A percentile compares a stretch with the other conserved stretches of the same genome.
Evolutionary conservation across 2,329 filamentous ascomycete species (phyloP).

Genomic region (Shiraia bambusicola): DNA sequence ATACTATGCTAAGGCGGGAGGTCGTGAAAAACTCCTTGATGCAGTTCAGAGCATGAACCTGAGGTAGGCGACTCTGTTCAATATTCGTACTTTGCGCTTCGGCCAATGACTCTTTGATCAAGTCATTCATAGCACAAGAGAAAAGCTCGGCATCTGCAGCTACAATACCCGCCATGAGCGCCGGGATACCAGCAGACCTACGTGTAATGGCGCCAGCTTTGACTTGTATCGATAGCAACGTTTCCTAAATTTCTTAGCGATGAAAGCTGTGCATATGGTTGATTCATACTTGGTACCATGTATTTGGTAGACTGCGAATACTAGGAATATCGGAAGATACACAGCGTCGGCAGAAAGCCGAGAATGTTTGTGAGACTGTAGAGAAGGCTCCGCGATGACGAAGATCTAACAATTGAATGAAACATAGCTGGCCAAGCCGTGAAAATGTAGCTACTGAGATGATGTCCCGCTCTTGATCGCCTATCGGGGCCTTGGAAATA

Average conservation of each 20-base stretch:
- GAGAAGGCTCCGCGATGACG: slow-evolving; percentile 92
- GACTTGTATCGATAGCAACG: slow-evolving; percentile 68
- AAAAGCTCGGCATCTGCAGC: slow-evolving; percentile 67
- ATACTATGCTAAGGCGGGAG: slow-evolving; percentile 70
- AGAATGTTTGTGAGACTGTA: slow-evolving; percentile 86
- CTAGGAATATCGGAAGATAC: slow-evolving; percentile 53
- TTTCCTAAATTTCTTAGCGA: slow-evolving; percentile 50
- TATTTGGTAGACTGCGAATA: slow-evolving; percentile 55
- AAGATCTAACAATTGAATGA: slow-evolving; percentile 77
- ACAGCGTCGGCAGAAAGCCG: slow-evolving; percentile 71
- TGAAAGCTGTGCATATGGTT: too few species aligned
- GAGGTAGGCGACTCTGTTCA: slow-evolving; percentile 66
- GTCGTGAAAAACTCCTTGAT: slow-evolving; percentile 89
- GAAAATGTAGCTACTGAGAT: slow-evolving; percentile 56
- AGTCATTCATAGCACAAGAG: slow-evolving; percentile 61
- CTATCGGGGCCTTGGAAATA: slow-evolving; percentile 42
- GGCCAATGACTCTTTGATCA: slow-evolving; percentile 60
- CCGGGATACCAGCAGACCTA: slow-evolving; percentile 87
- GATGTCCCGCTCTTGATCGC: slow-evolving; percentile 18
- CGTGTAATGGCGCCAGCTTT: slow-evolving; percentile 80
- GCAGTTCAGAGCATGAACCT: slow-evolving; percentile 94
- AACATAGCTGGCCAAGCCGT: slow-evolving; percentile 71
- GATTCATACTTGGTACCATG: slow-evolving; percentile 63
- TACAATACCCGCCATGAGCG: slow-evolving; percentile 79
- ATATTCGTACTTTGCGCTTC: slow-evolving; percentile 58